Conservation (phyloP, 2,329 filamentous ascomycete species). For the Coniochaeta sp. region DNA sequence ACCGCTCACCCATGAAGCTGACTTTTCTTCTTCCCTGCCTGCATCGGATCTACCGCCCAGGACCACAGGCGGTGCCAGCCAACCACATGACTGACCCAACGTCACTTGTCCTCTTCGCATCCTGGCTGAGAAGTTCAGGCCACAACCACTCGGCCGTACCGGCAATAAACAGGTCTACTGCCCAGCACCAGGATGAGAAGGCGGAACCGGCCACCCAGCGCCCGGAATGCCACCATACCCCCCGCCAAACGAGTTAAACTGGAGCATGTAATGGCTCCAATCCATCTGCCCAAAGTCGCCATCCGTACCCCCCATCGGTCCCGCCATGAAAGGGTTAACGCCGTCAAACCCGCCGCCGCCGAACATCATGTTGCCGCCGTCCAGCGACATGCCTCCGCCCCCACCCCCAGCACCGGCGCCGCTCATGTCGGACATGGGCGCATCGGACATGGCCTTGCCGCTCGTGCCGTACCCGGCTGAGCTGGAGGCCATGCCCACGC, state of each 20-base stretch:
- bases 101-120: no score
- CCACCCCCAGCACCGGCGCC: neutral
- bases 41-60: no score
- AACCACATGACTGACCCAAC: no score
- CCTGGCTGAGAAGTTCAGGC: no score
- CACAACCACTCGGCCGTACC: no score
- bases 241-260: slow-evolving; percentile 19
- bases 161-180: no score
- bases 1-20: no score
- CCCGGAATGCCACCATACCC: neutral
- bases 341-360: slow-evolving; percentile 14
- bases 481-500: neutral
- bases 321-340: slow-evolving; percentile 22
- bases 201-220: neutral
- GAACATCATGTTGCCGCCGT: slow-evolving; percentile 6
- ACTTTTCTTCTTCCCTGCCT: no score
- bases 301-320: slow-evolving; percentile 13
- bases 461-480: neutral
- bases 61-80: no score
- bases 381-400: neutral
- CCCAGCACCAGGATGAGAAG: neutral
- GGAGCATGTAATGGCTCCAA: slow-evolving; percentile 34
- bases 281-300: slow-evolving; percentile 31
- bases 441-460: neutral
- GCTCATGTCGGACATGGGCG: no score